phyloP scores from a whole-genome alignment of 1,139 yeast genomes.

The Nematodospora anomalae region DNA sequence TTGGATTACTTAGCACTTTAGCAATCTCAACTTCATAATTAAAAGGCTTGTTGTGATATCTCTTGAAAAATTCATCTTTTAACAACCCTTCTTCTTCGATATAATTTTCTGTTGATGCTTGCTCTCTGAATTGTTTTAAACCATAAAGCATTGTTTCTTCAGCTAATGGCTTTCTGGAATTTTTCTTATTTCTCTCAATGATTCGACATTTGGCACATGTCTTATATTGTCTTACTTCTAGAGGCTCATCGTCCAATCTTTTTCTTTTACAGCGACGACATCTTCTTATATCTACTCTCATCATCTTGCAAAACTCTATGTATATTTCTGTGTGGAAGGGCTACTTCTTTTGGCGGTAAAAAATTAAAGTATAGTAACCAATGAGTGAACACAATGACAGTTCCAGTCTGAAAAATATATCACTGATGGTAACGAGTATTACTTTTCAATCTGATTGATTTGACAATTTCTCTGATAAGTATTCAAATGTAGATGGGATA shows the following conservation, averaged over 20 bases:
- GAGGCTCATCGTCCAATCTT: conserved; percentile 60
- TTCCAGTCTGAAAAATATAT: too few relatives aligned
- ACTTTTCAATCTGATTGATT: too few relatives aligned
- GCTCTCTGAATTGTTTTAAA: conserved; percentile 49
- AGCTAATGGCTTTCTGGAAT: conserved; percentile 47
- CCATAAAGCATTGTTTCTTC: conserved; percentile 52
- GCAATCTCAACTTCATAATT: conserved; percentile 18
- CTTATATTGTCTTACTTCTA: conserved; percentile 56
- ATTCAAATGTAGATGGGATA: too few relatives aligned
- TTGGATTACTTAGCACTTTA: conserved; percentile 17
- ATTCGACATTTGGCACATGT: conserved; percentile 63
- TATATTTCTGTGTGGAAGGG: too few relatives aligned
- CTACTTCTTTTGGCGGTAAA: neutral
- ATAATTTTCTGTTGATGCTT: conserved; percentile 38
- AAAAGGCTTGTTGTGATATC: conserved; percentile 20
- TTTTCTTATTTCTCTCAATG: conserved; percentile 51
- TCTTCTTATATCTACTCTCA: conserved; percentile 33
- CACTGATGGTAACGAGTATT: too few relatives aligned
- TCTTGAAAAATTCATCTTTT: conserved; percentile 27
- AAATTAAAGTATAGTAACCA: too few relatives aligned
- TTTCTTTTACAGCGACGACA: conserved; percentile 63
- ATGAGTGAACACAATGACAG: too few relatives aligned
- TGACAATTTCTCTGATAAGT: too few relatives aligned
- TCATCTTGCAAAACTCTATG: conserved; percentile 4
- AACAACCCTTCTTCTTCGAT: conserved; percentile 40